phyloP scores from a whole-genome alignment of 2,329 filamentous ascomycete species.

The Cladosporium sp. region DNA sequence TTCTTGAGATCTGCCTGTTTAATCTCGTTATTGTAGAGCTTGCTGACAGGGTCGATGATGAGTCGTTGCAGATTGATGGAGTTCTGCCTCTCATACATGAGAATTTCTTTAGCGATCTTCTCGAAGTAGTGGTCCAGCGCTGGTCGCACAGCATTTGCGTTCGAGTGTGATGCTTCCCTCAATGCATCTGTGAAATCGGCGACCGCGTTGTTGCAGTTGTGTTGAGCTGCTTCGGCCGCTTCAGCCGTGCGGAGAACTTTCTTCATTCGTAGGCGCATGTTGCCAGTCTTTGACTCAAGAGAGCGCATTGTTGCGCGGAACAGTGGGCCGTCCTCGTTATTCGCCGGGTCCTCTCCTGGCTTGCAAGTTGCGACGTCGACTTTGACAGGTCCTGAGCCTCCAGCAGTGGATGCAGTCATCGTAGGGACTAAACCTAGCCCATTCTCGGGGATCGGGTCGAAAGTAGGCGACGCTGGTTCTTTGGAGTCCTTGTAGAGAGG shows the following conservation, averaged over 20 bases:
- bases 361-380: slow-evolving; percentile 84
- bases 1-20: slow-evolving; percentile 97
- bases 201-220: slow-evolving; percentile 80
- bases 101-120: slow-evolving; percentile 87
- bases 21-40: slow-evolving; percentile 91
- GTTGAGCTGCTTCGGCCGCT: slow-evolving; percentile 73
- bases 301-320: slow-evolving; percentile 97
- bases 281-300: slow-evolving; percentile 91
- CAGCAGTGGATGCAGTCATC: slow-evolving; percentile 33
- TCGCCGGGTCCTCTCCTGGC: slow-evolving; percentile 77
- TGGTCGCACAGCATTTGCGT: slow-evolving; percentile 93
- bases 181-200: slow-evolving; percentile 78
- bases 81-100: slow-evolving; percentile 81
- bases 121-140: slow-evolving; percentile 98
- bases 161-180: slow-evolving; percentile 80
- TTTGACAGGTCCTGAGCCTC: slow-evolving; percentile 53
- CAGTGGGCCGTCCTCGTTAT: slow-evolving; percentile 85
- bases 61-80: slow-evolving; percentile 79
- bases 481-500: slow-evolving; percentile 34
- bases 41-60: slow-evolving; percentile 89
- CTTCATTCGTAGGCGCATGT: slow-evolving; percentile 91
- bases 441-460: slow-evolving; percentile 46
- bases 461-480: slow-evolving; percentile 43
- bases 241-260: slow-evolving; percentile 94
- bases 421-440: slow-evolving; percentile 39